Base-by-base conservation (phyloP, 108 stramenopile genomes). In the Skeletonema marinoi region DNA sequence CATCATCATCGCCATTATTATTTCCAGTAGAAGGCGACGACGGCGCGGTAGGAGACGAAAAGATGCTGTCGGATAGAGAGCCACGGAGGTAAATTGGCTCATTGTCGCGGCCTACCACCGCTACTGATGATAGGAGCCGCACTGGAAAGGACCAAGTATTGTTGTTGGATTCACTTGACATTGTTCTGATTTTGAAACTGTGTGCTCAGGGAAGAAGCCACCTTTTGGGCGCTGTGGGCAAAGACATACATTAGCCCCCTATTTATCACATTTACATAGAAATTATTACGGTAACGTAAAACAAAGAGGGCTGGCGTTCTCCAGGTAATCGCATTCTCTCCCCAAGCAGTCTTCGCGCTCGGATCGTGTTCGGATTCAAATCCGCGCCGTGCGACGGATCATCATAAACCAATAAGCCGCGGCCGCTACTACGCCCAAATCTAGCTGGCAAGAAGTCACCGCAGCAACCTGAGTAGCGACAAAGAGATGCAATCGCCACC, bases 91-190 rank as follows among this genome's bases (percentile, higher is more conserved):
- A 83, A 32, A 83, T 66, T 17, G 82, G 82, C 58, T 83, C 82
- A 58, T 83, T 83, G 38, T 83, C 82, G 11, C 72, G 65, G 13
- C 82, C 82, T 30, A 83, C 77, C 12, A 83, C 73, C 6, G 82
- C 82, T 21, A 83, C 76, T 4, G 78, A 80, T 32, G 78, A 73
- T 71, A 80, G 71, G 46, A 80, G 78, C 16, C 78, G 78, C 39
- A 77, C 48, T 16, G 68, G 60, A 1, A 77, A 32, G 46, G 72
- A 30, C 50, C 67, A 54, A 5, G 50, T 6, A 51, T 16, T 16
- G 7, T 16, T 16, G 7, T 12, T 16, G 17, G 4, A 4, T 6
- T n/a, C 11, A 19, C 50, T 11, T 41, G 39, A 11, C 17, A 12
- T 17, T 48, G 13, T 0, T 48, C 9, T 36, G 8, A 8, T 36